Conservation (phyloP, 768 basidiomycete species). For the Cantharellus cinnabarinus region DNA sequence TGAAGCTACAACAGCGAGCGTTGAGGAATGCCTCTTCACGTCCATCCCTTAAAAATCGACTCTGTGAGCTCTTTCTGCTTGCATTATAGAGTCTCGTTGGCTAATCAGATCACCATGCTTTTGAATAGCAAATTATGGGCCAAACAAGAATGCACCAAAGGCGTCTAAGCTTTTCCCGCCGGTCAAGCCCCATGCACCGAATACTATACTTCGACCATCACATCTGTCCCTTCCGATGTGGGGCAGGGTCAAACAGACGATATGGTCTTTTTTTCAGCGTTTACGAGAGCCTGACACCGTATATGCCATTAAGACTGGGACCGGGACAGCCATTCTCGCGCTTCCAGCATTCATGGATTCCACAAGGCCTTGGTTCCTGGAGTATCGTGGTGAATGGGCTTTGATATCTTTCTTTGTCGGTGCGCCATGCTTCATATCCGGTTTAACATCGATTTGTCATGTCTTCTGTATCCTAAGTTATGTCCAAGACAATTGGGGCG, state of each 20-base stretch:
- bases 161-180: conserved; percentile 38
- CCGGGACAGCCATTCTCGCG: conserved; percentile 40
- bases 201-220: conserved; percentile 65
- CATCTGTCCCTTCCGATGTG: conserved; percentile 34
- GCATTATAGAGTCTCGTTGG: not conserved
- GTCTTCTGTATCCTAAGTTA: conserved; percentile 31
- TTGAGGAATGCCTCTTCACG: not conserved
- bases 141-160: not conserved
- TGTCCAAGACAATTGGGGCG: conserved; percentile 74
- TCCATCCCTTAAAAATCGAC: not conserved
- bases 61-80: not conserved
- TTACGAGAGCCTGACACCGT: conserved; percentile 58
- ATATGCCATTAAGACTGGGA: conserved; percentile 66
- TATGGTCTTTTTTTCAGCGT: conserved; percentile 52
- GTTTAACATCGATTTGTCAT: not conserved
- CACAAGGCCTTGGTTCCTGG: conserved; percentile 58
- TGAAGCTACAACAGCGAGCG: not conserved
- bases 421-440: conserved; percentile 12
- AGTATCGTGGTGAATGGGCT: conserved; percentile 87
- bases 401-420: conserved; percentile 55
- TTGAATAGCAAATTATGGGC: not conserved
- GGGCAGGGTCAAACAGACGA: conserved; percentile 40
- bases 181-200: conserved; percentile 60
- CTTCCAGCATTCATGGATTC: conserved; percentile 71
- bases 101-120: not conserved